Base-by-base conservation (phyloP, 805 yeast genomes). In the Diddensiella caesifluorescens region DNA sequence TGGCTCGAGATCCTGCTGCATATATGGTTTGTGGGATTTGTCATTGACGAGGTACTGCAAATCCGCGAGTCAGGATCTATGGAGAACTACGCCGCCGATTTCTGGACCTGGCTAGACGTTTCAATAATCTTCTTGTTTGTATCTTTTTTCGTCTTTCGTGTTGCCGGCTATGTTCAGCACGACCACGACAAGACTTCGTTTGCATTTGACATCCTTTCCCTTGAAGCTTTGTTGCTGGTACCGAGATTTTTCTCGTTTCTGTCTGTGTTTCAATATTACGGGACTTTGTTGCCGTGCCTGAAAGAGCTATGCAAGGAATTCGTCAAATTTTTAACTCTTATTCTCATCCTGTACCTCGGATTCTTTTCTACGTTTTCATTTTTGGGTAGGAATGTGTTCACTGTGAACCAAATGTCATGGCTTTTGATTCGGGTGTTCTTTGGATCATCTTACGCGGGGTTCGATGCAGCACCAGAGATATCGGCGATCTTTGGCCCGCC, bases 1-100 rank as follows among this genome's bases (percentile, higher is more conserved):
- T 16, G 20, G 23, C 44, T 56, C 12, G 64, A 60, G 37, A 36
- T 54, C n/a, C 18, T 52, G 0, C 75, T 88, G 4, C 95, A 88
- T 61, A 65, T 84, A 5, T 88, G 95, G 95, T 89, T 95, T 0
- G 80, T 84, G 2, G 96, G 96, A 0, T 79, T 89, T 31, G 83
- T 87, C 4, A 83, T 86, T 63, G 95, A 95, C 0, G 96, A 88
- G 54, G 60, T 88, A 46, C 82, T 85, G 86, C 70, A 59, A 47
- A 47, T 54, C 15, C 50, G 53, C 3, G 62, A 58, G 28, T 53
- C 63, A 2, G 57, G 58, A 6, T 46, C 53, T 15, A 35, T 60
- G 4, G 47, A 48, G 26, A 51, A 49, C 12, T 59, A 59, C 30
- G 48, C 49, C 3, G 39, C 52, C 5, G 62, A 59, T 35, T 59